Conservation (phyloP, 163 green algal species). For the Smithsoniella earleae region DNA sequence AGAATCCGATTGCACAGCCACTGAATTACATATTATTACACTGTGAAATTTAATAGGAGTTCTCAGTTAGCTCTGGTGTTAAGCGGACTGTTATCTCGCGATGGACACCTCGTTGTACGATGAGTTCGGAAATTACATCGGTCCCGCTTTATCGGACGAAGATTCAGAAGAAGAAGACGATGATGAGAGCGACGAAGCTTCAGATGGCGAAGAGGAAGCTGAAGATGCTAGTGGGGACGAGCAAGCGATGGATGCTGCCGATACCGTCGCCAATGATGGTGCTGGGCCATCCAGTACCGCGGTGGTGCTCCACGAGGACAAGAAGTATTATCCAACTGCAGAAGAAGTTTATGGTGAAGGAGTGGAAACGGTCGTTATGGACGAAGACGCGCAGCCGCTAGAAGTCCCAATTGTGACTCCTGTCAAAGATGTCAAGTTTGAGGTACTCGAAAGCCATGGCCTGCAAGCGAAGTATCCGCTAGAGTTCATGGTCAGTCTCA, state of each 20-base stretch:
- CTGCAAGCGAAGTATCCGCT: slow-evolving; percentile 49
- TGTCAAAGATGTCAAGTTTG: slow-evolving; percentile 65
- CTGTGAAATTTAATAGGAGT: no score
- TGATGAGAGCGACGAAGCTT: slow-evolving; percentile 42
- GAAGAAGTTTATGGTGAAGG: slow-evolving; percentile 83
- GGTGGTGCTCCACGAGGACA: slow-evolving; percentile 96
- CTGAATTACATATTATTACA: no score
- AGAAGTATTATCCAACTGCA: slow-evolving; percentile 98
- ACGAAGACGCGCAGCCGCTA: slow-evolving; percentile 93
- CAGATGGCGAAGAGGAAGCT: slow-evolving; percentile 42
- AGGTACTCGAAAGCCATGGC: slow-evolving; percentile 50
- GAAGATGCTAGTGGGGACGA: slow-evolving; percentile 48
- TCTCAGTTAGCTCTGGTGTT: no score
- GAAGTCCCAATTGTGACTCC: slow-evolving; percentile 88
- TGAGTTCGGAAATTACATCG: slow-evolving; percentile 99
- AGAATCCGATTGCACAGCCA: no score
- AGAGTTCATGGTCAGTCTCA: slow-evolving; percentile 78
- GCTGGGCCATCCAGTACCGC: slow-evolving; percentile 36
- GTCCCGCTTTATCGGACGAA: slow-evolving; percentile 72
- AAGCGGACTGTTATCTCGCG: no score
- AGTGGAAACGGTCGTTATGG: slow-evolving; percentile 93
- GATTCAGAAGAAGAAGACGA: slow-evolving; percentile 44
- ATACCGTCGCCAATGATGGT: slow-evolving; percentile 34
- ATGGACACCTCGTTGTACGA: slow-evolving; percentile 91
- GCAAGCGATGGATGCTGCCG: slow-evolving; percentile 38